Evolutionary conservation across 257 asterid species (phyloP).

Genomic region (Rehmannia glutinosa): DNA sequence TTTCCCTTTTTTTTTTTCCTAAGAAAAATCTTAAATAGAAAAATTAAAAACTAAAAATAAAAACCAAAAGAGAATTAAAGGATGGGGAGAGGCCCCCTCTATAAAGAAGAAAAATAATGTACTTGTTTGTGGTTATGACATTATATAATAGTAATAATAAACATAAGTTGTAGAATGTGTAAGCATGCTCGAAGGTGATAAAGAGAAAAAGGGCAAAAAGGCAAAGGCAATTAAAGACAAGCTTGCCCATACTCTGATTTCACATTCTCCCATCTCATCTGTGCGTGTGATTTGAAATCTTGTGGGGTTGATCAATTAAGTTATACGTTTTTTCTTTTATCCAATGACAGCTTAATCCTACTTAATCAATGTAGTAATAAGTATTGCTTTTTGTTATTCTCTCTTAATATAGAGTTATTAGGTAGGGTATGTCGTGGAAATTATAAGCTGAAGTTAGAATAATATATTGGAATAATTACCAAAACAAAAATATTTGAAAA

Average conservation of each 20-base stretch:
- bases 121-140: conserved; percentile 9
- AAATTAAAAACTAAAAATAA: conserved; percentile 15
- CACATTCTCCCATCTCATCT: conserved; percentile 42
- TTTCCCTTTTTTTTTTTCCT: too few relatives aligned
- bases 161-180: conserved; percentile 28
- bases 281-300: conserved; percentile 45
- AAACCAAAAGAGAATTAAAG: too few relatives aligned
- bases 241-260: conserved; percentile 74
- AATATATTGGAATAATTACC: too few relatives aligned
- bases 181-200: conserved; percentile 34
- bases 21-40: too few relatives aligned
- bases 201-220: conserved; percentile 31
- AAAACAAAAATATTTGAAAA: too few relatives aligned
- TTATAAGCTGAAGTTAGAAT: too few relatives aligned
- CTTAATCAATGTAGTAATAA: too few relatives aligned
- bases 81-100: too few relatives aligned
- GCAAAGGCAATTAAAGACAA: conserved; percentile 27
- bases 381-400: too few relatives aligned
- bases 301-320: conserved; percentile 37
- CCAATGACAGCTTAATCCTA: conserved; percentile 12
- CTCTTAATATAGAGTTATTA: too few relatives aligned
- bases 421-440: too few relatives aligned
- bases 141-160: conserved; percentile 18
- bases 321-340: conserved; percentile 4
- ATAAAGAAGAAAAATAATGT: conserved; percentile 7